phyloP scores from a whole-genome alignment of 2,329 filamentous ascomycete genomes.

The Cladosporium sp. region DNA sequence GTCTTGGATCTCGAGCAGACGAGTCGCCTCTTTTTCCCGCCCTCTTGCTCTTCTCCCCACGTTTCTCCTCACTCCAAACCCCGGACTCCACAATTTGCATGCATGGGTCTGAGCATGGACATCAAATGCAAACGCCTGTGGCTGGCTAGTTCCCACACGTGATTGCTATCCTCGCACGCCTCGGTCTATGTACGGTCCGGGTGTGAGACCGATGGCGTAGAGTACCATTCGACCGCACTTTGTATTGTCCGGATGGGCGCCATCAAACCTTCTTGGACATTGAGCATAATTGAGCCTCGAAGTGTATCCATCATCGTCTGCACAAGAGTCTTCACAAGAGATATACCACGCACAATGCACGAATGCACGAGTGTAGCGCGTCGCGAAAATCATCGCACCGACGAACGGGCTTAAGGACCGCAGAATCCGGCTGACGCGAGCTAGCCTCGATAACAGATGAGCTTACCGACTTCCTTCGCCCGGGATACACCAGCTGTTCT shows the following conservation, averaged over 20 bases:
- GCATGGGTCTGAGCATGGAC: neutral
- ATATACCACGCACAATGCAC: too few relatives aligned
- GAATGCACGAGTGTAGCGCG: neutral
- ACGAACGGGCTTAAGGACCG: conserved; percentile 2
- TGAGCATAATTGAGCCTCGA: neutral
- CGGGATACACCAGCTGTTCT: neutral
- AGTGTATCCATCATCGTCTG: too few relatives aligned
- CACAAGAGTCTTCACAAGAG: neutral
- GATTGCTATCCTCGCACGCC: neutral
- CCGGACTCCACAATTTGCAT: neutral
- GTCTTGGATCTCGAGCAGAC: neutral
- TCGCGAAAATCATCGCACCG: neutral
- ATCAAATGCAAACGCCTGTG: conserved; percentile 1
- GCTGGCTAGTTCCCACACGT: conserved; percentile 3
- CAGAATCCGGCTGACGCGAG: conserved; percentile 9
- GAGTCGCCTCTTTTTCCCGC: neutral
- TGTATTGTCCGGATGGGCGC: neutral
- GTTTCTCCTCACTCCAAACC: conserved; percentile 3
- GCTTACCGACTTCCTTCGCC: neutral
- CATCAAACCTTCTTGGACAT: neutral
- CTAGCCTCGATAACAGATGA: neutral
- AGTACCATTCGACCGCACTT: neutral
- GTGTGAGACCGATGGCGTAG: conserved; percentile 2
- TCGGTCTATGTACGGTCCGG: conserved; percentile 5
- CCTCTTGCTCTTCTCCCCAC: neutral